Base-by-base conservation (phyloP, 2,329 filamentous ascomycete species). In the Calonectria pseudoturangicola region DNA sequence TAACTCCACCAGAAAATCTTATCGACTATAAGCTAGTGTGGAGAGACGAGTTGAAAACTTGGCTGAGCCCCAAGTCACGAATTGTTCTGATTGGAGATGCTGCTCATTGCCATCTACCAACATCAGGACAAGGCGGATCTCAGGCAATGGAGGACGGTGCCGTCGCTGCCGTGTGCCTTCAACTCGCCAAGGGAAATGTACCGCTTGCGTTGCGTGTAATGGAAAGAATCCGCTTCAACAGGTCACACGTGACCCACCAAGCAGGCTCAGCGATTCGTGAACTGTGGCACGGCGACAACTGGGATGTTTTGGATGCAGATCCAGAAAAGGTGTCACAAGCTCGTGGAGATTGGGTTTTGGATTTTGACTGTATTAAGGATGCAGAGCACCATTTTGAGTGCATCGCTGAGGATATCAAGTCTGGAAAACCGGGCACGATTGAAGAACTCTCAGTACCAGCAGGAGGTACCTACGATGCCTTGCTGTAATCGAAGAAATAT, bases 141-240 rank as follows among this genome's bases (percentile, higher is more conserved):
- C 76, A 77, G 12, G 76, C 76, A 1, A 75, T 77, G 66, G 76
- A 77, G 15, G 76, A 77, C 21, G 76, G 74, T 0, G 76, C 70
- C 0, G 73, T 60, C 0, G 64, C 76, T 10, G 74, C 76, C 0
- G 65, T 77, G 4, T 75, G 70, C n/a, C 47, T 74, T 18, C 72
- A 72, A 18, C 68, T 68, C 0, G 64, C 68, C 2, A 66, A 71
- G 0, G 77, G 74, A 4, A 28, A n/a, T 0, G 69, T 78, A 3
- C 28, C 68, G 1, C 63, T 71, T 3, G 68, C 50, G 15, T 41
- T 62, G 2, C 62, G 39, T 12, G 51, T 58, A 2, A 51, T 58
- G 21, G 68, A 71, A 18, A 30, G 62, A 21, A 66, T 71, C 16
- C 62, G 68, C 15, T 66, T 66, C n/a, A 71, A 71, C 51, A 28